Conservation (phyloP, 2,329 filamentous ascomycete species). For the Coleophoma crateriformis region DNA sequence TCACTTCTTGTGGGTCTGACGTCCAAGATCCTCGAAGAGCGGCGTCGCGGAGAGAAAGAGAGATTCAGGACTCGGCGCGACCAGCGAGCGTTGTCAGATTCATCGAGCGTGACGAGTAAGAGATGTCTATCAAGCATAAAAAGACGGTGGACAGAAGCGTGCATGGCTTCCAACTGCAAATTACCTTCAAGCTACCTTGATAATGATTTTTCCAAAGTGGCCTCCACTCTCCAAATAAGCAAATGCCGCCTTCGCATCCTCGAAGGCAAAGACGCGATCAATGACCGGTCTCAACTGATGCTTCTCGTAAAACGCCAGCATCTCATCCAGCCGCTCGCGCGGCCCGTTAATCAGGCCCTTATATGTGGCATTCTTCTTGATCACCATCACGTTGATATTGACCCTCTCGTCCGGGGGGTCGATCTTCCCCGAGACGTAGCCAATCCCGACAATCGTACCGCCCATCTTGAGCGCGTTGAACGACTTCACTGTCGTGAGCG, state of each 20-base stretch:
- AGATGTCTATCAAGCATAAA: too few relatives aligned
- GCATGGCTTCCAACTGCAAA: too few relatives aligned
- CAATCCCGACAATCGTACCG: constrained; percentile 43
- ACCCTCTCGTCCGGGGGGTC: constrained; percentile 45
- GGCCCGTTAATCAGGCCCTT: not conserved
- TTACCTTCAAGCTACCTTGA: too few relatives aligned
- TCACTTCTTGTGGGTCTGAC: too few relatives aligned
- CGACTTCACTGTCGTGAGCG: constrained; percentile 42
- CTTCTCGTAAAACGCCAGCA: not conserved
- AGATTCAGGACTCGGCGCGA: too few relatives aligned
- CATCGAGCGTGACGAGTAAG: too few relatives aligned
- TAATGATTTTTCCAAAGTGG: too few relatives aligned
- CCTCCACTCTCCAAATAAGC: too few relatives aligned
- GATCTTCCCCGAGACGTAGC: constrained; percentile 41
- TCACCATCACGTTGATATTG: constrained; percentile 50
- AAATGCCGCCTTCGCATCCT: not conserved
- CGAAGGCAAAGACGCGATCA: not conserved
- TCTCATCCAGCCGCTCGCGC: not conserved
- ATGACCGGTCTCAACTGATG: not conserved
- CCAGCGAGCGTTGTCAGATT: too few relatives aligned
- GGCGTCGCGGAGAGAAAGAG: too few relatives aligned
- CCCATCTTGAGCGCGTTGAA: constrained; percentile 46
- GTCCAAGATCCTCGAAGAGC: too few relatives aligned
- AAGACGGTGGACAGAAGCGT: too few relatives aligned
- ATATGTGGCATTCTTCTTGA: constrained; percentile 19